These are phyloP conservation scores for Hanseniaspora sp. DNA, from an alignment of 1,139 yeast genomes.

Conservation along the genomic window DNA sequence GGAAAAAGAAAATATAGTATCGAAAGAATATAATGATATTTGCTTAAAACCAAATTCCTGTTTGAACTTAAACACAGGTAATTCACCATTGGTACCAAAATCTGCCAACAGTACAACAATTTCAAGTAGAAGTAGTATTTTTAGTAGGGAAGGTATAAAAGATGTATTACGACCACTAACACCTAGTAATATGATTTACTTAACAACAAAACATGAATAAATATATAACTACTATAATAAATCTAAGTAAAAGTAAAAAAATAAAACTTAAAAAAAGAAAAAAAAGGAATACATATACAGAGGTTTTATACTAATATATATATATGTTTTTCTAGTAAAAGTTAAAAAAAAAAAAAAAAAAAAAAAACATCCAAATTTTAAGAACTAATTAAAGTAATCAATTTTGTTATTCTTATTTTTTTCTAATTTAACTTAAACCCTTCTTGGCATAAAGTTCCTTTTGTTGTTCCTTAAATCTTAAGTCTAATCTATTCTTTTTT, in stretches of 20 bases:
- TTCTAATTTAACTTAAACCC: constrained; percentile 3
- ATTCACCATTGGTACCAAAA: neutral
- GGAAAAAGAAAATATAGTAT: neutral
- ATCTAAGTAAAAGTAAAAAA: too few relatives aligned
- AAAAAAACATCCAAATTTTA: neutral
- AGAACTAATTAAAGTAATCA: neutral
- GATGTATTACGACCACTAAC: neutral
- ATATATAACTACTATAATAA: neutral
- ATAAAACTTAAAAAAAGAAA: too few relatives aligned
- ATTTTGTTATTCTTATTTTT: neutral
- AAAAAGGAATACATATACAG: too few relatives aligned
- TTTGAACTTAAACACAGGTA: too few relatives aligned
- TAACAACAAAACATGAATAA: neutral
- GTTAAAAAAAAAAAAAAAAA: neutral
- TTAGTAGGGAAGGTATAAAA: neutral
- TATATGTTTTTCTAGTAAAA: neutral
- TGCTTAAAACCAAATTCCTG: too few relatives aligned
- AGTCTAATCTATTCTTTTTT: constrained; percentile 28
- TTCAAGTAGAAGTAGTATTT: constrained; percentile 5
- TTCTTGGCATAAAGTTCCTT: constrained; percentile 7
- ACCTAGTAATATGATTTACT: neutral
- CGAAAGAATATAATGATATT: too few relatives aligned
- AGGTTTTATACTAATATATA: too few relatives aligned
- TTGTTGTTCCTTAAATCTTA: constrained; percentile 6
- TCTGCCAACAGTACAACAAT: neutral